These are phyloP conservation scores for Colletotrichum sp. DNA, from an alignment of 2,329 filamentous ascomycete genomes.

Conservation along the genomic window DNA sequence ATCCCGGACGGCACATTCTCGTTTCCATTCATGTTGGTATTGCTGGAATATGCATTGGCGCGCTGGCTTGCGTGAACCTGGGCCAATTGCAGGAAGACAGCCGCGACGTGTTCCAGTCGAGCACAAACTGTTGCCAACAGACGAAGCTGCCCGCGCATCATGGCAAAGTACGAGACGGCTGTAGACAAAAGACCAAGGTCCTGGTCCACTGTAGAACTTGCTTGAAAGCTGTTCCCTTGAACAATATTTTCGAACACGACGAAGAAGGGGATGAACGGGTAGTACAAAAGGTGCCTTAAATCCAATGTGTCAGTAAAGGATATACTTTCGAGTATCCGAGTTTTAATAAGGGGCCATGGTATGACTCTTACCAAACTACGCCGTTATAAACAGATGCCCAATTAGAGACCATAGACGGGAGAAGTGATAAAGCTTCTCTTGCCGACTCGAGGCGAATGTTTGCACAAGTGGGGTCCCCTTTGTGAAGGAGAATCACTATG, in stretches of 20 bases:
- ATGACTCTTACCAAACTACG: neutral
- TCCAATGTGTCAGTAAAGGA: neutral
- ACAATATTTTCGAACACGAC: neutral
- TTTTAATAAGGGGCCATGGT: accelerated
- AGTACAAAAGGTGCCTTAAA: neutral
- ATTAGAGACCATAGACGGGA: neutral
- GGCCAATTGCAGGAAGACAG: neutral
- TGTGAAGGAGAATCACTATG: neutral
- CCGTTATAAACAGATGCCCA: slow-evolving; percentile 3
- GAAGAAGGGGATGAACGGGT: slow-evolving; percentile 1
- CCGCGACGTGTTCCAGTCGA: neutral
- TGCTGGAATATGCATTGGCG: neutral
- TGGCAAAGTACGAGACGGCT: neutral
- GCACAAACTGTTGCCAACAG: neutral
- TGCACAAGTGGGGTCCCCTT: neutral
- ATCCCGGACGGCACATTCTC: neutral
- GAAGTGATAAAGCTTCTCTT: neutral
- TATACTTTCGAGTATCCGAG: neutral
- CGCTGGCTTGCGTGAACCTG: neutral
- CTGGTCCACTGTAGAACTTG: neutral
- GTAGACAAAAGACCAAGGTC: neutral
- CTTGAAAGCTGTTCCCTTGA: neutral
- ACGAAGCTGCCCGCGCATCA: neutral
- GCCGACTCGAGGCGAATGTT: neutral
- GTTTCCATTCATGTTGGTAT: neutral